Evolutionary conservation across 129 eudicot genomes (phyloP).

Genomic region (Arctium minus): DNA sequence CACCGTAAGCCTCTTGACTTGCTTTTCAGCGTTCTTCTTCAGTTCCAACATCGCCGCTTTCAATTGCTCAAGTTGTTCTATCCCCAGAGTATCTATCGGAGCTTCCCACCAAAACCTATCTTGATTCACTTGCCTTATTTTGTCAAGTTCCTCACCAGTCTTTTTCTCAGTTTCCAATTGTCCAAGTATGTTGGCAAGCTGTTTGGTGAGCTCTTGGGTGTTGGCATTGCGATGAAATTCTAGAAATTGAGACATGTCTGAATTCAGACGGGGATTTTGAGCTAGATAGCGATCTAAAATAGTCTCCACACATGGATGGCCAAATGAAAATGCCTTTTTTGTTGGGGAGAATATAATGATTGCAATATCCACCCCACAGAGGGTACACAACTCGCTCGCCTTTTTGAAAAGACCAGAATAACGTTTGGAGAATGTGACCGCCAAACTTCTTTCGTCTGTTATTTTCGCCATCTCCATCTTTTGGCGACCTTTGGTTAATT

Average conservation of each 20-base stretch:
- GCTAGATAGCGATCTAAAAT: constrained; percentile 23
- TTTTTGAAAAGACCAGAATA: constrained; percentile 10
- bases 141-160: constrained; percentile 25
- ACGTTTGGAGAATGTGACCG: constrained; percentile 20
- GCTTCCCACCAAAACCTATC: constrained; percentile 45
- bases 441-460: background rate
- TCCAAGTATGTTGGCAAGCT: constrained; percentile 24
- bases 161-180: constrained; percentile 36
- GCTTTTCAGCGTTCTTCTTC: constrained; percentile 24
- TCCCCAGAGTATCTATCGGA: constrained; percentile 24
- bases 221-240: constrained; percentile 30
- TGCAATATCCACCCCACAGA: constrained; percentile 30
- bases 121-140: constrained; percentile 20
- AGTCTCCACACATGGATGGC: constrained; percentile 40
- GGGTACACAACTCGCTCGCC: constrained; percentile 15
- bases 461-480: constrained; percentile 13
- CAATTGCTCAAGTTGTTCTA: constrained; percentile 35
- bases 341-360: constrained; percentile 45
- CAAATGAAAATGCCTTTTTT: constrained; percentile 45
- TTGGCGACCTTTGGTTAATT: background rate
- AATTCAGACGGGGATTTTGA: constrained; percentile 11
- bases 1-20: constrained; percentile 4
- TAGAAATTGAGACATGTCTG: constrained; percentile 15
- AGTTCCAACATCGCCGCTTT: constrained; percentile 30
- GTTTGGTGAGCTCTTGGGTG: constrained; percentile 32